Conservation (phyloP, 2,329 filamentous ascomycete genomes). For the Phialemoniopsis sp. region DNA sequence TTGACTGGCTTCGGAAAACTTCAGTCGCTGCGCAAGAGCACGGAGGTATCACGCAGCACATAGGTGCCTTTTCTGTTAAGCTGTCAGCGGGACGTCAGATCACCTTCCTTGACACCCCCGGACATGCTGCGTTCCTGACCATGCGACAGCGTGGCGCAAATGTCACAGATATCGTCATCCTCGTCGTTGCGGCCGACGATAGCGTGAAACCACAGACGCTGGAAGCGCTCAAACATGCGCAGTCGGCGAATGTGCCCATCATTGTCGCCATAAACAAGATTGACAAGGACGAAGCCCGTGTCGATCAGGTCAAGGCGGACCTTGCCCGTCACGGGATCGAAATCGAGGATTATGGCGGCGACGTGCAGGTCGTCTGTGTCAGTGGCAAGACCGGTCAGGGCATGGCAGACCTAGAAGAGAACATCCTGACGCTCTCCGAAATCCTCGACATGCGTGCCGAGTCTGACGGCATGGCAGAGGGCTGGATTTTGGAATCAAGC, state of each 20-base stretch:
- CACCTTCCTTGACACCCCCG: constrained; percentile 95
- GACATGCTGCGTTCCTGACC: constrained; percentile 89
- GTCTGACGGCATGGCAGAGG: constrained; percentile 71
- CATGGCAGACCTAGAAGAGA: constrained; percentile 90
- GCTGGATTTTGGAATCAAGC: constrained; percentile 89
- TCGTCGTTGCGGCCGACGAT: constrained; percentile 95
- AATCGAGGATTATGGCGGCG: constrained; percentile 91
- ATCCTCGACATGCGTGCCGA: constrained; percentile 88
- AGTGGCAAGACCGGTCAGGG: constrained; percentile 92
- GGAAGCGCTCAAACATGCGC: constrained; percentile 93
- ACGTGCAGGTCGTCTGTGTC: constrained; percentile 86
- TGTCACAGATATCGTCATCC: constrained; percentile 92
- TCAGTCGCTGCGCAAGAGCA: constrained; percentile 89
- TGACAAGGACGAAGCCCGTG: constrained; percentile 78
- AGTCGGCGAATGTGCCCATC: constrained; percentile 81
- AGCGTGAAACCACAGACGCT: constrained; percentile 96
- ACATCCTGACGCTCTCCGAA: constrained; percentile 79
- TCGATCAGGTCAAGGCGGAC: constrained; percentile 84
- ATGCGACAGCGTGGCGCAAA: constrained; percentile 96
- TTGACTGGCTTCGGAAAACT: constrained; percentile 90
- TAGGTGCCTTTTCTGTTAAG: constrained; percentile 90
- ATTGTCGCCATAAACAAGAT: constrained; percentile 98
- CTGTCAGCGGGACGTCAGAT: constrained; percentile 85
- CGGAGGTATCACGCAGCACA: constrained; percentile 97
- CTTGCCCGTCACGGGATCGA: constrained; percentile 79